These are phyloP conservation scores for Fusarium sp. DNA, from an alignment of 2,329 filamentous ascomycete species.

Conservation along the genomic window DNA sequence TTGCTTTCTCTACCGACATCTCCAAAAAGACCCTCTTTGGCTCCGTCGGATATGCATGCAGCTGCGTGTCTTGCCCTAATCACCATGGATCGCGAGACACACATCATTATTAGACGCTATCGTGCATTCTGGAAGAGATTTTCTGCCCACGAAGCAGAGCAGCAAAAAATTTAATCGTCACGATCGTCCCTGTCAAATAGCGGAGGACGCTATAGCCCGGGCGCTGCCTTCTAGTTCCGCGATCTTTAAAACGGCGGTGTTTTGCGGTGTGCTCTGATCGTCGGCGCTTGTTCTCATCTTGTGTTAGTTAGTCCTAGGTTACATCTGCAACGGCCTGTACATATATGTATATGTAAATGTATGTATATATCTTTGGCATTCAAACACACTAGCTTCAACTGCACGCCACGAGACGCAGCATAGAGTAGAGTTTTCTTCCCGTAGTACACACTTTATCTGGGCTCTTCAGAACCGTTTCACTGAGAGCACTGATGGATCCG, in stretches of 20 bases:
- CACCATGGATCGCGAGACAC: slow-evolving; percentile 20
- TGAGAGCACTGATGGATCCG: slow-evolving; percentile 22
- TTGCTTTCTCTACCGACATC: slow-evolving; percentile 15
- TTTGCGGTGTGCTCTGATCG: slow-evolving; percentile 37
- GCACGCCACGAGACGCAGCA: slow-evolving; percentile 32
- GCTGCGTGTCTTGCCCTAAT: slow-evolving; percentile 45
- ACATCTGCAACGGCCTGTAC: slow-evolving; percentile 28
- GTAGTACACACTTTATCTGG: slow-evolving; percentile 7
- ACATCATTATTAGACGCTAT: slow-evolving; percentile 26
- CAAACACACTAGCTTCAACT: slow-evolving; percentile 26
- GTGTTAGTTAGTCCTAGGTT: slow-evolving; percentile 35
- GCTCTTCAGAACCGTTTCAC: slow-evolving; percentile 7
- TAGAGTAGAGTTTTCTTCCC: slow-evolving; percentile 3
- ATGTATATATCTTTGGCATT: slow-evolving; percentile 36
- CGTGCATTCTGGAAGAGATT: slow-evolving; percentile 23
- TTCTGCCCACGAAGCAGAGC: slow-evolving; percentile 34
- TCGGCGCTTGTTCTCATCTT: slow-evolving; percentile 35
- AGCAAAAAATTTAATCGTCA: slow-evolving; percentile 21
- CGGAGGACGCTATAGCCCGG: slow-evolving; percentile 36
- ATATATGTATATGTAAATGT: slow-evolving; percentile 37
- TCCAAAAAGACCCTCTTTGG: slow-evolving; percentile 34
- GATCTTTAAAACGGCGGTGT: slow-evolving; percentile 33
- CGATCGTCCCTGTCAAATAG: slow-evolving; percentile 29
- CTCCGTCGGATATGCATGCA: slow-evolving; percentile 35
- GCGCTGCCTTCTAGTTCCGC: slow-evolving; percentile 35